Evolutionary conservation across 441 rosid genomes (phyloP).

Genomic region (Populus hybrid): DNA sequence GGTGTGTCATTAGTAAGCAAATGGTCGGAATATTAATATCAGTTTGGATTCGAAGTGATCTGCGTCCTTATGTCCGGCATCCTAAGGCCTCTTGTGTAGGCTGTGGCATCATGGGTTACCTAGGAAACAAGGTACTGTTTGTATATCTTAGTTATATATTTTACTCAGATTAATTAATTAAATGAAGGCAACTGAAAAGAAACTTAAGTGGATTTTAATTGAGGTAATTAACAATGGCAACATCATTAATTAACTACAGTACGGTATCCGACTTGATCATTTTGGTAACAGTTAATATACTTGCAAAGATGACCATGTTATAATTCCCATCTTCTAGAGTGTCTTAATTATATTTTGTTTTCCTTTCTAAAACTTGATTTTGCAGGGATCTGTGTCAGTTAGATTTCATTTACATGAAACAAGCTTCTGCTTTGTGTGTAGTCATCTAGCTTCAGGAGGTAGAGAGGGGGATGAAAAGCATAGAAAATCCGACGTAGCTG

Average conservation of each 20-base stretch:
- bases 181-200: background rate
- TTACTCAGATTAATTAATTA: background rate
- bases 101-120: constrained; percentile 82
- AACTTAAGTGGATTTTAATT: too few relatives aligned
- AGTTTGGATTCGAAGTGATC: constrained; percentile 64
- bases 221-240: background rate
- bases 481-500: constrained; percentile 63
- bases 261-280: background rate
- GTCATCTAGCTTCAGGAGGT: constrained; percentile 94
- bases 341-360: background rate
- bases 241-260: background rate
- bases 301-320: background rate
- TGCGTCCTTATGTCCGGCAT: constrained; percentile 44
- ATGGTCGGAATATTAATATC: constrained; percentile 85
- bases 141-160: background rate
- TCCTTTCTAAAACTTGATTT: background rate
- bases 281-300: background rate
- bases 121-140: constrained; percentile 72
- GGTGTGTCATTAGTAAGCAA: constrained; percentile 59
- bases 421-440: constrained; percentile 88
- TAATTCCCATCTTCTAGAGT: background rate
- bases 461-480: constrained; percentile 66
- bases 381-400: constrained; percentile 86
- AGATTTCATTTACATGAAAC: constrained; percentile 71
- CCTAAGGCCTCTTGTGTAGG: constrained; percentile 76